Base-by-base conservation (phyloP, 768 basidiomycete species). In the Podaxis pistillaris region DNA sequence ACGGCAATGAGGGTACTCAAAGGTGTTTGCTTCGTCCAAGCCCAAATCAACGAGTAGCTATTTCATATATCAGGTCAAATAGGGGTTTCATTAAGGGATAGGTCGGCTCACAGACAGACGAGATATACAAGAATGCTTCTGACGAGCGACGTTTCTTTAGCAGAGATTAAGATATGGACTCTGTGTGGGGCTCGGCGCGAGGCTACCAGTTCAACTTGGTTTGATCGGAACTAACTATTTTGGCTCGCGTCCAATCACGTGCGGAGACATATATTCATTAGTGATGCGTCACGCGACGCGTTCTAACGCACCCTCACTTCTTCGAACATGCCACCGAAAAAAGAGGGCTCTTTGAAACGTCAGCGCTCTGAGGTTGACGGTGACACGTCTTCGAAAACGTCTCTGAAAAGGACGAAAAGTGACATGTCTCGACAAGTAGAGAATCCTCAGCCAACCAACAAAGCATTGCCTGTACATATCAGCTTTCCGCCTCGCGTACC, bases 391-490 rank as follows among this genome's bases (percentile, higher is more conserved):
- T 19, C 68, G 46, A 53, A 62, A 26, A 51, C 54, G 46, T 56
- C 68, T 19, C 47, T 65, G 28, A 75, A 75, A 60, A 72, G 68
- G 64, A 26, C 68, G 38, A 66, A 66, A 47, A 64, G 56, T 22
- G 44, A 24, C 12, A 22, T 11, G 17, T 52, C 59, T 17, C 36
- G 59, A 30, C 56, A 58, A 41, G 4, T 49, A 5, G 65, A 70
- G 49, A 86, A 82, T 60, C 76, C 78, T 0, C 89, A 91, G 68
- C 89, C 89, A 38, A 91, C 83, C 56, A 93, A 93, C 72, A 91
- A 86, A 70, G 81, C 82, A 4, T 68, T 93, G 3, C 91, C 91
- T n/a, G 79, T 76, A 22, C 73, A 77, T 38, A 87, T 93, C 53
- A 62, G 69, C 7, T 87, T 91, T 68, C 83, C 86, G 26, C 76